Evolutionary conservation across 768 basidiomycete species (phyloP).

Genomic region (Trametes elegans): DNA sequence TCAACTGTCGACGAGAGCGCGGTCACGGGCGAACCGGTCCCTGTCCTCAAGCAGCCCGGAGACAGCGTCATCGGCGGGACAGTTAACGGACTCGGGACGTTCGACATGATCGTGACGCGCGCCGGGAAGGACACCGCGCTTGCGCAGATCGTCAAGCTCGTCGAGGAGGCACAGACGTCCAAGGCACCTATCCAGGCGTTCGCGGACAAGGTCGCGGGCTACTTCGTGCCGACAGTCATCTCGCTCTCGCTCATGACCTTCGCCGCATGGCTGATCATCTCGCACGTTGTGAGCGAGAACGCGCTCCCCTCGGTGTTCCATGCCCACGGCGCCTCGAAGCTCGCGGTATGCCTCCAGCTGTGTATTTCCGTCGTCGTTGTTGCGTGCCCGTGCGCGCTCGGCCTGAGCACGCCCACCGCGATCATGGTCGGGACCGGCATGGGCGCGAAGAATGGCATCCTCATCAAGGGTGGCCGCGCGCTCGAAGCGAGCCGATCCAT

Average conservation of each 20-base stretch:
- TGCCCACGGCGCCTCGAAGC: conserved; percentile 74
- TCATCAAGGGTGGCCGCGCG: conserved; percentile 96
- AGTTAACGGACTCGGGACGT: conserved; percentile 94
- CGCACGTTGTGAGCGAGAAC: conserved; percentile 51
- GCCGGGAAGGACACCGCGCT: conserved; percentile 97
- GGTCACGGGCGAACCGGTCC: conserved; percentile 91
- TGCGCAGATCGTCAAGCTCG: conserved; percentile 93
- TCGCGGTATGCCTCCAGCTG: conserved; percentile 92
- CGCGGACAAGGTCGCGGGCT: conserved; percentile 91
- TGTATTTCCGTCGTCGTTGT: conserved; percentile 98
- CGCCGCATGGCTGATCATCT: conserved; percentile 76
- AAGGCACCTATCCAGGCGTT: conserved; percentile 99
- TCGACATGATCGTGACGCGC: conserved; percentile 93
- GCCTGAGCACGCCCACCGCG: conserved; percentile 94
- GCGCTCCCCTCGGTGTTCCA: conserved; percentile 83
- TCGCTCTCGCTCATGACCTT: conserved; percentile 81
- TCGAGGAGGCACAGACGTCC: conserved; percentile 96
- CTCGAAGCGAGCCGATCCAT: conserved; percentile 87
- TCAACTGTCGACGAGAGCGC: conserved; percentile 95
- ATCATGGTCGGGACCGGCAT: conserved; percentile 99
- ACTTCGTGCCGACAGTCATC: conserved; percentile 93
- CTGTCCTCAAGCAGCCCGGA: conserved; percentile 80
- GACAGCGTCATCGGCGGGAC: conserved; percentile 94
- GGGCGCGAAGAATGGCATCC: conserved; percentile 93
- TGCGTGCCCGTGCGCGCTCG: conserved; percentile 96